Evolutionary conservation across 441 rosid genomes (phyloP), one percentile per base, ranked within the genome.

Genomic region (Mallotus repandus): DNA sequence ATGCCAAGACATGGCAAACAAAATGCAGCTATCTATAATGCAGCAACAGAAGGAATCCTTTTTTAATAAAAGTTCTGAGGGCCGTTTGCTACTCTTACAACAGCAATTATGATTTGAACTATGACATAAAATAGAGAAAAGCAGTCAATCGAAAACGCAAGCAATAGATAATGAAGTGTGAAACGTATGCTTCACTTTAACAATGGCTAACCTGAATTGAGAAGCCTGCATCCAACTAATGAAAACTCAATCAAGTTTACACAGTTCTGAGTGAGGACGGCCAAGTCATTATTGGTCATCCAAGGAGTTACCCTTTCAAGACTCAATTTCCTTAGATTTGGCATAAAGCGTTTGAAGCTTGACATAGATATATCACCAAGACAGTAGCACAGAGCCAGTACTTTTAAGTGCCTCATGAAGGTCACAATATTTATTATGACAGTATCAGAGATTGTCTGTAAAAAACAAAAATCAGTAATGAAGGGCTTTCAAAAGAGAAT

Each of bases 251-350:
- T 81, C 84, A 93, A 74, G 56, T 82, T 85, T 11, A 76, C 76
- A 83, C 71, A 87, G 77, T 76, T 86, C 62, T 79, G 88, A 56
- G 90, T 83, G 69, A 93, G 89, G 76, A 85, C 77, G 68, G 80
- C 66, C 83, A 93, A 85, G 75, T 91, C 86, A 66, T 84, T 75
- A 65, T 85, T 82, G 77, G 87, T 86, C 95, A 93, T 82, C 93
- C 90, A 86, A 69, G 89, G 90, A 62, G 94, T 76, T 74, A 91
- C 95, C 71, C 97, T 84, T 79, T 86, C 82, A 73, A 93, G 95
- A 86, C 70, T 87, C 77, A 91, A 78, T 78, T 79, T 91, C 75
- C 81, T 78, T 68, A 93, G 78, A 71, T 82, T 82, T 54, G 88
- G 87, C 78, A 82, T 55, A 32, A 81, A 67, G 43, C 78, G 69